phyloP scores from a whole-genome alignment of 1,284 basidiomycete genomes.

The Baeospora myosura region DNA sequence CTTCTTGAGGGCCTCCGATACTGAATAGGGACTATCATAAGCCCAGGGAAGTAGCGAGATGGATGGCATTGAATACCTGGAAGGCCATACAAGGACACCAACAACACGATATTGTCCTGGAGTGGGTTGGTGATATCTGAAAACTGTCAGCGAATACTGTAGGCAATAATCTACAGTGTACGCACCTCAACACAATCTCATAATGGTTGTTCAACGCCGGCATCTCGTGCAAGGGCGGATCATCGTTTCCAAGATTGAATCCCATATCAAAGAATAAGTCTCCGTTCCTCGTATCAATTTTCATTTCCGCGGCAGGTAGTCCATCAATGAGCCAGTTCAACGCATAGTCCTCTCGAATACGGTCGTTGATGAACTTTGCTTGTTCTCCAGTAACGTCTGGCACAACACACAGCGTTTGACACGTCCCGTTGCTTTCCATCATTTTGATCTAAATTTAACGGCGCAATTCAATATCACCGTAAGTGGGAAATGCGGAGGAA shows the following conservation, averaged over 20 bases:
- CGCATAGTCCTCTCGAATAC: conserved; percentile 89
- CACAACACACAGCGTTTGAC: conserved; percentile 68
- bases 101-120: conserved; percentile 74
- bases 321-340: conserved; percentile 95
- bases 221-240: conserved; percentile 40
- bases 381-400: conserved; percentile 59
- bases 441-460: conserved; percentile 56
- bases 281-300: conserved; percentile 66
- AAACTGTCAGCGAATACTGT: conserved; percentile 17
- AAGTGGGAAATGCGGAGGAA: conserved; percentile 4
- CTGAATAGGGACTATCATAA: conserved; percentile 26
- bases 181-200: conserved; percentile 71
- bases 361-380: conserved; percentile 84
- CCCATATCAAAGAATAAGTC: conserved; percentile 89
- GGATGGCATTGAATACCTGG: conserved; percentile 47
- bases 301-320: conserved; percentile 90
- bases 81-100: conserved; percentile 88
- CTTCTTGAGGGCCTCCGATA: conserved; percentile 51
- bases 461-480: no score
- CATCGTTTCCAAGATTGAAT: conserved; percentile 73
- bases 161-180: conserved; percentile 3
- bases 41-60: neutral
- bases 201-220: conserved; percentile 91
- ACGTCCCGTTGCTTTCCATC: conserved; percentile 67
- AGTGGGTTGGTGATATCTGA: conserved; percentile 76